Evolutionary conservation across 371 early-diverging fungal species (phyloP).

Genomic region (Apophysomyces sp.): DNA sequence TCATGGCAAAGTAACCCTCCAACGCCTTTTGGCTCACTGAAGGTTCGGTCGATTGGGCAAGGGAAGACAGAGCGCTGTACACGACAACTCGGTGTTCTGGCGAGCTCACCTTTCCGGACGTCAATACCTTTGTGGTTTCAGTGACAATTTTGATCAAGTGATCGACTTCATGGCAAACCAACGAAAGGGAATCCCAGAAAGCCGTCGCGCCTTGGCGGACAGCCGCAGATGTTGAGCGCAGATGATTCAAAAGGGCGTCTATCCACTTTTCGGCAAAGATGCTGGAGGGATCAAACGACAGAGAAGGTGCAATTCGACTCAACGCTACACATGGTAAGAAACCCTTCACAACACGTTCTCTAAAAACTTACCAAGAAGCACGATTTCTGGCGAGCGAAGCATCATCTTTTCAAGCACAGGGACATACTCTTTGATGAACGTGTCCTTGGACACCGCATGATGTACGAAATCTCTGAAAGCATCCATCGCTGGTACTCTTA

Average conservation of each 20-base stretch:
- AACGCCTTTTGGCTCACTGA: slow-evolving; percentile 62
- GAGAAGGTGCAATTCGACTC: slow-evolving; percentile 40
- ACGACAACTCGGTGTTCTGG: slow-evolving; percentile 68
- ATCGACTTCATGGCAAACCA: slow-evolving; percentile 45
- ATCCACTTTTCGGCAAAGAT: slow-evolving; percentile 66
- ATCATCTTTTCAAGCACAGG: slow-evolving; percentile 73
- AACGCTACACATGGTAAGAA: slow-evolving; percentile 39
- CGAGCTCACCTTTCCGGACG: slow-evolving; percentile 57
- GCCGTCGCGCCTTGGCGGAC: slow-evolving; percentile 56
- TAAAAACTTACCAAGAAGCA: slow-evolving; percentile 55
- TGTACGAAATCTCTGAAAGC: slow-evolving; percentile 63
- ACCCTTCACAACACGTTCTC: background rate
- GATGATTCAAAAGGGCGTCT: slow-evolving; percentile 62
- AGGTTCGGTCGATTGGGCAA: slow-evolving; percentile 50
- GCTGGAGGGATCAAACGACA: slow-evolving; percentile 63
- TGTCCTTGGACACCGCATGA: slow-evolving; percentile 46
- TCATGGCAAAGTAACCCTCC: slow-evolving; percentile 61
- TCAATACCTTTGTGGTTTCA: slow-evolving; percentile 54
- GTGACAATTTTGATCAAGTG: slow-evolving; percentile 61
- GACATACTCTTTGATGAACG: slow-evolving; percentile 51
- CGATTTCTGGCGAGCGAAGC: slow-evolving; percentile 87
- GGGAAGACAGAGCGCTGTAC: slow-evolving; percentile 53
- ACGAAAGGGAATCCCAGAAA: slow-evolving; percentile 58
- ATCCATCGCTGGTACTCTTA: slow-evolving; percentile 49
- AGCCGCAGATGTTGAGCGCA: slow-evolving; percentile 67